phyloP scores from a whole-genome alignment of 768 basidiomycete genomes.

The Tricholoma matsutake region DNA sequence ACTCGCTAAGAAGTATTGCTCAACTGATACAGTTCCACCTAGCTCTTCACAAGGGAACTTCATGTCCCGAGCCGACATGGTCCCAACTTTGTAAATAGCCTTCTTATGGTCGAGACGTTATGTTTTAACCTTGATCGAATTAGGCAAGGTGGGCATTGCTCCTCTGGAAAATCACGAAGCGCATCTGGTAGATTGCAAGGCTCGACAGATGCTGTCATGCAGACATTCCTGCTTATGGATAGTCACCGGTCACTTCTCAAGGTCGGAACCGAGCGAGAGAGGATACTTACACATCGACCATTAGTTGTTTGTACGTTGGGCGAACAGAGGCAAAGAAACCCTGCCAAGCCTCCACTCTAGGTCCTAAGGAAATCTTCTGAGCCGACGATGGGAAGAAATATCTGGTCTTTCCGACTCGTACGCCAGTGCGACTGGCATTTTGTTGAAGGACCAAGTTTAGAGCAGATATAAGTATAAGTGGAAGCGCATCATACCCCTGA shows the following conservation, averaged over 20 bases:
- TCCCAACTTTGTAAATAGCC: constrained; percentile 37
- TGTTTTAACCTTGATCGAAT: constrained; percentile 55
- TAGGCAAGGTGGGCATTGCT: constrained; percentile 43
- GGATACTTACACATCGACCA: constrained; percentile 48
- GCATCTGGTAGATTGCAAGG: constrained; percentile 63
- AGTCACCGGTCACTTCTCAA: background rate
- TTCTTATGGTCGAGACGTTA: constrained; percentile 57
- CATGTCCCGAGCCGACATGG: constrained; percentile 35
- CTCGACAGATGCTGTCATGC: constrained; percentile 53
- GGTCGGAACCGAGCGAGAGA: background rate
- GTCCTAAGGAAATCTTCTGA: constrained; percentile 25
- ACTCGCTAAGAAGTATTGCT: constrained; percentile 65
- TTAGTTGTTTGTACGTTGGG: constrained; percentile 41
- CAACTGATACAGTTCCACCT: constrained; percentile 54
- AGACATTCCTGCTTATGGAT: constrained; percentile 44
- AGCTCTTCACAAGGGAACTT: constrained; percentile 50
- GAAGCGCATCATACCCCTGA: constrained; percentile 44
- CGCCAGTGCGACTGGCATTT: constrained; percentile 41
- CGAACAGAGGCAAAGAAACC: constrained; percentile 49
- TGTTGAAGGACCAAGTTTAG: constrained; percentile 57
- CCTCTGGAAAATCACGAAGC: constrained; percentile 49
- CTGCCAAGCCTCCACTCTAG: too few relatives aligned
- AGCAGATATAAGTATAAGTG: constrained; percentile 51
- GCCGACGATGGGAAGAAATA: constrained; percentile 48
- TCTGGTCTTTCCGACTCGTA: constrained; percentile 50